A percentile compares a stretch with the other conserved stretches of the same genome.
phyloP scores from a whole-genome alignment of 1,139 yeast species.

The Diutina scorzettiae region DNA sequence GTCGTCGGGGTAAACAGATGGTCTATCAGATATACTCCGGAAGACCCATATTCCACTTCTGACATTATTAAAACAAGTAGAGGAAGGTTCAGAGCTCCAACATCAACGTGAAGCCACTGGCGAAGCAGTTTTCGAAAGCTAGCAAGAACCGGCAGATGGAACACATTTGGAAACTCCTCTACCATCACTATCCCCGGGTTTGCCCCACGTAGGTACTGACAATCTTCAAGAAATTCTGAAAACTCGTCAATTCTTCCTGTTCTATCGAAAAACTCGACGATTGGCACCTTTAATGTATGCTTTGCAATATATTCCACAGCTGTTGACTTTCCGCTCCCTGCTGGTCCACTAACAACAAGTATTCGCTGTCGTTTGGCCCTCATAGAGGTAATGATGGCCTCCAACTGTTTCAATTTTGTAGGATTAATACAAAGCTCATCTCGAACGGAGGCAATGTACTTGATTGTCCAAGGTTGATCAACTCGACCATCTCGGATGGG shows the following conservation, averaged over 20 bases:
- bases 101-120: neutral
- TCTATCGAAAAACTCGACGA: constrained; percentile 2
- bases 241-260: neutral
- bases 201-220: neutral
- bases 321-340: neutral
- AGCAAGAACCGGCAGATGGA: neutral
- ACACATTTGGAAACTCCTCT: constrained; percentile 4
- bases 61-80: neutral
- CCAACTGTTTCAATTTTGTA: neutral
- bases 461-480: neutral
- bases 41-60: neutral
- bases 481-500: too few relatives aligned
- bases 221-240: neutral
- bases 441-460: neutral
- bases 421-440: neutral
- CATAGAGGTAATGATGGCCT: neutral
- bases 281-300: neutral
- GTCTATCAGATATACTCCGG: neutral
- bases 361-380: neutral
- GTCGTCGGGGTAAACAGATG: neutral
- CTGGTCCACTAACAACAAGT: neutral
- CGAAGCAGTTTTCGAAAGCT: neutral
- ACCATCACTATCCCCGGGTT: neutral
- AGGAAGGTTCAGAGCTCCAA: neutral
- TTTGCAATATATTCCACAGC: neutral